These are phyloP conservation scores for Exophiala xenobiotica DNA, from an alignment of 2,329 filamentous ascomycete species.

Conservation along the genomic window DNA sequence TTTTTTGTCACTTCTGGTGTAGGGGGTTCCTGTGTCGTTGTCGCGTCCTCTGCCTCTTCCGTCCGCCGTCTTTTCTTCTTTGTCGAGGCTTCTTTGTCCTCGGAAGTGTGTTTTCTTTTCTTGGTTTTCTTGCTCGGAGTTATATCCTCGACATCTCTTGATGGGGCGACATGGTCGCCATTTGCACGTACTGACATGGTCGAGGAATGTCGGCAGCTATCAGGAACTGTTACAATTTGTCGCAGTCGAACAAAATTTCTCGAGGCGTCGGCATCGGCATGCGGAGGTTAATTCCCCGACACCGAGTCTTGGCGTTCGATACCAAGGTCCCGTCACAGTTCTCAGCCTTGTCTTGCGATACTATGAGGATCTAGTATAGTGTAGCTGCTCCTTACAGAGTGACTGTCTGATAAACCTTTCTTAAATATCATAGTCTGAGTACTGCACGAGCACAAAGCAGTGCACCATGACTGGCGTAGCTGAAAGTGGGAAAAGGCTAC, in stretches of 20 bases:
- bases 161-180: conserved; percentile 3
- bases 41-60: neutral
- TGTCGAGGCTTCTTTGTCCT: conserved; percentile 20
- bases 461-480: too few species aligned
- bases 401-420: too few species aligned
- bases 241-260: neutral
- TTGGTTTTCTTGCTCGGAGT: conserved; percentile 24
- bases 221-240: neutral
- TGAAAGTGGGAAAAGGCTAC: too few species aligned
- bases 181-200: conserved; percentile 16
- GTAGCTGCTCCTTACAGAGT: too few species aligned
- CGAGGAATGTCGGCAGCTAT: neutral
- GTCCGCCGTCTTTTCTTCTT: conserved; percentile 23
- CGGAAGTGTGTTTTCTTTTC: conserved; percentile 27
- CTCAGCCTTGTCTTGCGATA: too few species aligned
- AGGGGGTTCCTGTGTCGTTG: neutral
- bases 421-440: too few species aligned
- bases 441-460: too few species aligned
- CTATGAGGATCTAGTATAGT: too few species aligned
- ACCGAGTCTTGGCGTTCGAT: too few species aligned
- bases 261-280: neutral
- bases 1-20: conserved; percentile 10
- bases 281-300: too few species aligned
- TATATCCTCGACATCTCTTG: conserved; percentile 1
- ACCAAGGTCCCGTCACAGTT: too few species aligned